Base-by-base conservation (phyloP, 768 basidiomycete species). In the Tulasnella calospora region DNA sequence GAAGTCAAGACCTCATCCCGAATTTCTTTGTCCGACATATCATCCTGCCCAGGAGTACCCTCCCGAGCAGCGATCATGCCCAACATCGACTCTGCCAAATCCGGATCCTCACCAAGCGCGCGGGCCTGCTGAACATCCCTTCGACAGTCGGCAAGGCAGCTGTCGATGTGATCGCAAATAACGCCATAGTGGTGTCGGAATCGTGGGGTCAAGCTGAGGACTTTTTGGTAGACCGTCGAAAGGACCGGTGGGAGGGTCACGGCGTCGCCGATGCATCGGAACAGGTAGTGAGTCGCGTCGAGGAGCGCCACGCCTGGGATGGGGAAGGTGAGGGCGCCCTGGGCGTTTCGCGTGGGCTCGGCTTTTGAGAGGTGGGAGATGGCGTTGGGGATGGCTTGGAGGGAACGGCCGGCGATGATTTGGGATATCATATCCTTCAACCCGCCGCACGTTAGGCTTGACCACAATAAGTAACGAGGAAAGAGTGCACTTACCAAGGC, bases 381-480 rank as follows among this genome's bases (percentile, higher is more conserved):
- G n/a, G 74, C 74, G 44, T 36, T 36, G 41, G 55, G 74, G 46
- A 75, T 75, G 47, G 46, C 74, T 35, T 75, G 38, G 3, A 75
- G 46, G 1, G 44, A 51, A 5, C 55, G 46, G 38, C 46, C 74
- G 46, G 55, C 44, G 36, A 57, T 51, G 74, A 75, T 47, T 55
- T 75, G 38, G 10, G 74, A 40, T 2, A 75, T 75, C 44, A 21
- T 55, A 33, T 75, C 74, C 74, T 72, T 38, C n/a, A 3, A 74
- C 6, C n/a, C n/a, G 21, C 33, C n/a, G 33, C 23, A 57, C 2
- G 21, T 57, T 23, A 57, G 36, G 41, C 6, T 41, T 46, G n/a
- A n/a, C 35, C 15, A 3, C 5, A 74, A 27, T 15, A 19, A n/a
- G 46, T 44, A 44, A 44, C 41, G 13, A 10, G 5, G 5, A 0